These are phyloP conservation scores for Jamesozyma hellenica DNA, from an alignment of 805 yeast genomes.

Conservation along the genomic window DNA sequence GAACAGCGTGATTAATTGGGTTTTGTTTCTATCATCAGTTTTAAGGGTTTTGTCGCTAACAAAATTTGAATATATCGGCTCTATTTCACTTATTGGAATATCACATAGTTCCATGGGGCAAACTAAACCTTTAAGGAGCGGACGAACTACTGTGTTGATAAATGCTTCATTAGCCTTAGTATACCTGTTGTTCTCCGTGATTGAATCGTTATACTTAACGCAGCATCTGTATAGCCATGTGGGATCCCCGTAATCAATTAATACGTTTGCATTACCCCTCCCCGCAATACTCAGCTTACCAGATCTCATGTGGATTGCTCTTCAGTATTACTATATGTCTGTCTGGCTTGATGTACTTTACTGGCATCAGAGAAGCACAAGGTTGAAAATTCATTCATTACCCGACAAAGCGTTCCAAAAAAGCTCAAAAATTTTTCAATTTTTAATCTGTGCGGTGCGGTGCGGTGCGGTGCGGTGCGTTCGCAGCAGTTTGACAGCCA, in stretches of 20 bases:
- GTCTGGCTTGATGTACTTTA: too few relatives aligned
- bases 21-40: slow-evolving; percentile 7
- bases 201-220: slow-evolving; percentile 11
- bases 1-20: slow-evolving; percentile 6
- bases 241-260: slow-evolving; percentile 11
- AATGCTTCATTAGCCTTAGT: slow-evolving; percentile 13
- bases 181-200: slow-evolving; percentile 17
- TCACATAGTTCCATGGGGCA: slow-evolving; percentile 10
- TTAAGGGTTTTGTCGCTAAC: not conserved
- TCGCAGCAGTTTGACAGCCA: too few relatives aligned
- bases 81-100: slow-evolving; percentile 1
- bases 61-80: not conserved
- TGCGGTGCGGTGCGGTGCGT: too few relatives aligned
- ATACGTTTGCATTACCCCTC: slow-evolving; percentile 23
- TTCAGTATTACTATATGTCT: not conserved
- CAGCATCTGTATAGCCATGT: slow-evolving; percentile 18
- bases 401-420: too few relatives aligned
- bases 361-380: too few relatives aligned
- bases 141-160: slow-evolving; percentile 7
- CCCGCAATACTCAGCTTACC: slow-evolving; percentile 6
- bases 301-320: not conserved
- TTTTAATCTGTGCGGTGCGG: too few relatives aligned
- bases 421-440: too few relatives aligned
- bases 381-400: too few relatives aligned
- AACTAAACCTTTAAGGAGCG: slow-evolving; percentile 9